Evolutionary conservation across 345 rosid genomes (phyloP).

Genomic region (Barbarea vulgaris): DNA sequence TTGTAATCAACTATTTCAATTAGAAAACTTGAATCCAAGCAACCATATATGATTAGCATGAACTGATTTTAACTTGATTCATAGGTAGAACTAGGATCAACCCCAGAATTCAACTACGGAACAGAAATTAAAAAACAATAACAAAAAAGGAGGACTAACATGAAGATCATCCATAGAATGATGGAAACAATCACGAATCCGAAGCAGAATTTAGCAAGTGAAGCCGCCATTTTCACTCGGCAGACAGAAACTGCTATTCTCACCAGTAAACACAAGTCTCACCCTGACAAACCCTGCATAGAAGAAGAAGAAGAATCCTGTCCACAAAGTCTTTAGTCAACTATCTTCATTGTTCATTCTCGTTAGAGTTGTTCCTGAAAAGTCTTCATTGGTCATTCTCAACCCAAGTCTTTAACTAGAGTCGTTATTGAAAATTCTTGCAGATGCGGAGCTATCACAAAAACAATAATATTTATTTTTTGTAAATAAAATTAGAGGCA

Average conservation of each 20-base stretch:
- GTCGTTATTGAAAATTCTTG: background rate
- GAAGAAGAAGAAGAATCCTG: slow-evolving; percentile 67
- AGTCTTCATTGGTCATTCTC: no score
- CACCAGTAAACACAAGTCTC: background rate
- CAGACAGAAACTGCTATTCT: slow-evolving; percentile 7
- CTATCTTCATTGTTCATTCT: background rate
- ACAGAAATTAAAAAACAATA: no score
- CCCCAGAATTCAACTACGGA: no score
- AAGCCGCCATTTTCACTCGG: slow-evolving; percentile 64
- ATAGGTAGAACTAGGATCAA: background rate
- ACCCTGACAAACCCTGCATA: slow-evolving; percentile 20
- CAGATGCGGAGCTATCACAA: background rate
- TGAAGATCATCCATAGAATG: slow-evolving; percentile 80
- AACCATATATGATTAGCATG: no score
- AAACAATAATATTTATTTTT: background rate
- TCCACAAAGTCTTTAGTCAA: slow-evolving; percentile 43
- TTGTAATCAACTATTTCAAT: background rate
- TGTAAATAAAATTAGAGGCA: background rate
- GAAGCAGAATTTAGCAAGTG: slow-evolving; percentile 84
- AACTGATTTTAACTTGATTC: background rate
- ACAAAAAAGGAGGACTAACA: slow-evolving; percentile 51
- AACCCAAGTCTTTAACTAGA: background rate
- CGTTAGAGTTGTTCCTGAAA: background rate
- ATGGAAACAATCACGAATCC: slow-evolving; percentile 78
- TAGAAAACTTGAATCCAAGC: no score